Evolutionary conservation across 1,284 basidiomycete species (phyloP).

Genomic region (Anthracocystis setariae): DNA sequence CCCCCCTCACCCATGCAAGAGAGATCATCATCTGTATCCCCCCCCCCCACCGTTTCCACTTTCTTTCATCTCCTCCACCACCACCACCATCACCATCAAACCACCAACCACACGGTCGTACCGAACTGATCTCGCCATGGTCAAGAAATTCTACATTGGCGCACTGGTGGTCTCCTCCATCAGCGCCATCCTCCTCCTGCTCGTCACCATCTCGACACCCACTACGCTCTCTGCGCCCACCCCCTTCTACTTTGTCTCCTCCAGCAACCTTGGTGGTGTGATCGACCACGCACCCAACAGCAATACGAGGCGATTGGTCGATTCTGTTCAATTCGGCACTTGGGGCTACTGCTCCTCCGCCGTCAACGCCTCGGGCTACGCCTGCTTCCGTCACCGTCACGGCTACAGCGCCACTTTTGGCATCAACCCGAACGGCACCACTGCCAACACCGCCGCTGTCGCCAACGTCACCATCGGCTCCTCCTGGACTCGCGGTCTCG

Average conservation of each 20-base stretch:
- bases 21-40: slow-evolving; percentile 3
- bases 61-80: background rate
- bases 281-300: slow-evolving; percentile 16
- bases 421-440: slow-evolving; percentile 14
- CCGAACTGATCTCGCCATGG: background rate
- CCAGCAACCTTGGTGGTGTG: slow-evolving; percentile 17
- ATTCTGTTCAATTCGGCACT: slow-evolving; percentile 26
- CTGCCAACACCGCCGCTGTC: slow-evolving; percentile 14
- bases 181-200: slow-evolving; percentile 28
- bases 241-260: slow-evolving; percentile 41
- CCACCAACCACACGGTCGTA: no score
- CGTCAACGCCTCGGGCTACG: slow-evolving; percentile 17
- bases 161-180: slow-evolving; percentile 19
- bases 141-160: slow-evolving; percentile 29
- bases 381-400: slow-evolving; percentile 40
- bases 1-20: no score
- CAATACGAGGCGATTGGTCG: slow-evolving; percentile 24
- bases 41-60: no score
- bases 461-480: slow-evolving; percentile 23
- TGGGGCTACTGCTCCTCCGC: slow-evolving; percentile 47
- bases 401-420: slow-evolving; percentile 40
- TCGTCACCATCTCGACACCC: slow-evolving; percentile 43
- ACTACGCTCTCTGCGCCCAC: slow-evolving; percentile 43
- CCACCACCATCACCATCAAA: background rate
- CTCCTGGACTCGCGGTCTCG: slow-evolving; percentile 44